These are phyloP conservation scores for Coelastrella sp. DNA, from an alignment of 139 green algal species.

Conservation along the genomic window DNA sequence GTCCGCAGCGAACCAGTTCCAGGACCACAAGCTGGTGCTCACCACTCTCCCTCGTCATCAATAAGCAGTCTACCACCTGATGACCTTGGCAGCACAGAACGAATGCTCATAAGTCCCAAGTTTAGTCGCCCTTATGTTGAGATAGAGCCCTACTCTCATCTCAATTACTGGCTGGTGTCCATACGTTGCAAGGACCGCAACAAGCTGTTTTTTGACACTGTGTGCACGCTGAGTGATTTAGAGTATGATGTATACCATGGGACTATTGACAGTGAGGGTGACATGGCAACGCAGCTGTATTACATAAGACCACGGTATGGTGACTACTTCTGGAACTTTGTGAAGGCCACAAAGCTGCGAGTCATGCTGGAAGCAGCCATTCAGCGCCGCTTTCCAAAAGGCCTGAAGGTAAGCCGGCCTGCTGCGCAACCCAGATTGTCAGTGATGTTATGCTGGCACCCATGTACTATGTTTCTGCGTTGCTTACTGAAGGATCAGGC, in stretches of 20 bases:
- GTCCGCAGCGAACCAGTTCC: conserved; percentile 26
- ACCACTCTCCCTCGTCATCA: conserved; percentile 30
- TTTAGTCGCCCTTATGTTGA: conserved; percentile 59
- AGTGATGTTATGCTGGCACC: not conserved
- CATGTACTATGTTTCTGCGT: not conserved
- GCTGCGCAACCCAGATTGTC: not conserved
- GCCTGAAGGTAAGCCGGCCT: conserved; percentile 73
- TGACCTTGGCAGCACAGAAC: not conserved
- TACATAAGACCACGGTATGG: conserved; percentile 72
- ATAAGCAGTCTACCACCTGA: conserved; percentile 47
- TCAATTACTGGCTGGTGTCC: conserved; percentile 90
- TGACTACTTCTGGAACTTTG: conserved; percentile 68
- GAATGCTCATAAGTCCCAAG: conserved; percentile 41
- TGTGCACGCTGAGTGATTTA: conserved; percentile 95
- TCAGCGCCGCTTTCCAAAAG: conserved; percentile 79
- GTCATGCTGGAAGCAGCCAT: conserved; percentile 85
- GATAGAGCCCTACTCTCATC: conserved; percentile 73
- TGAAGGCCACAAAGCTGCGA: conserved; percentile 71
- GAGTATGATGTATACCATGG: conserved; percentile 95
- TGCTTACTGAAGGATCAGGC: not conserved
- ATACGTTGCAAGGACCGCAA: conserved; percentile 91
- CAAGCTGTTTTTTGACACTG: conserved; percentile 92
- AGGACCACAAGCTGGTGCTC: not conserved
- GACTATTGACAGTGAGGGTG: conserved; percentile 84
- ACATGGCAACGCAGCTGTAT: conserved; percentile 79